Conservation (phyloP, 2,329 filamentous ascomycete species). For the Dissoconium aciculare region DNA sequence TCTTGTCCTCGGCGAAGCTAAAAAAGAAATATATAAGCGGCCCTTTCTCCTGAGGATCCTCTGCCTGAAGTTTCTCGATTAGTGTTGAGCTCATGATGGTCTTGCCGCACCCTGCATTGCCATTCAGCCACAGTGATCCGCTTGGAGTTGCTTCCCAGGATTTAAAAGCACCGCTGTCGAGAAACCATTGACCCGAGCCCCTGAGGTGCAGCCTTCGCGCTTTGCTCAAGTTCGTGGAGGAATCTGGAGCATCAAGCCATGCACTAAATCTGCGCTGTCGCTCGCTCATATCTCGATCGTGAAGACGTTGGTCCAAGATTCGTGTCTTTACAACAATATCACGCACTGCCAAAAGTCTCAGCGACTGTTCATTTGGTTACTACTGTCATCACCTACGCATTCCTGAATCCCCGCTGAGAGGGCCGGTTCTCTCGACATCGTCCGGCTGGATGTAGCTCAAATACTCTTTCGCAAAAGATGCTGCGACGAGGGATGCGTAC, state of each 20-base stretch:
- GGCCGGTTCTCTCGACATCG: too few species aligned
- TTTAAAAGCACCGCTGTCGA: slow-evolving; percentile 2
- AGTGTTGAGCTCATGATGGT: slow-evolving; percentile 14
- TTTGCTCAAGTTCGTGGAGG: slow-evolving; percentile 7
- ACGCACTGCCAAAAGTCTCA: too few species aligned
- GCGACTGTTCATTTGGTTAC: too few species aligned
- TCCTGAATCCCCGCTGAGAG: too few species aligned
- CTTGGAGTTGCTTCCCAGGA: slow-evolving; percentile 4
- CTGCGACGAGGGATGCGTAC: slow-evolving; percentile 13
- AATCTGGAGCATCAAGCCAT: slow-evolving; percentile 7
- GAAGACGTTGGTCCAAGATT: too few species aligned
- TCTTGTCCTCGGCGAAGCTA: slow-evolving; percentile 13
- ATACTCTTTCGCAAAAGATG: slow-evolving; percentile 13
- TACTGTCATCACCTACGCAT: too few species aligned
- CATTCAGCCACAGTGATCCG: slow-evolving; percentile 9
- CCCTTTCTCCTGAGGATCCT: slow-evolving; percentile 1
- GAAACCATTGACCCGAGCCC: slow-evolving; percentile 7
- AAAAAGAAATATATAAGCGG: slow-evolving; percentile 12
- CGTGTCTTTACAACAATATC: too few species aligned
- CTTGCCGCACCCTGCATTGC: slow-evolving; percentile 15
- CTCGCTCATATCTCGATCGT: too few species aligned
- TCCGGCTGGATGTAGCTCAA: slow-evolving; percentile 2
- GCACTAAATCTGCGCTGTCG: too few species aligned
- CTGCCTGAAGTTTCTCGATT: slow-evolving; percentile 7
- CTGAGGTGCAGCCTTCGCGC: slow-evolving; percentile 5